Base-by-base conservation (phyloP, 352 stramenopile genomes). In the Phytophthora ramorum region DNA sequence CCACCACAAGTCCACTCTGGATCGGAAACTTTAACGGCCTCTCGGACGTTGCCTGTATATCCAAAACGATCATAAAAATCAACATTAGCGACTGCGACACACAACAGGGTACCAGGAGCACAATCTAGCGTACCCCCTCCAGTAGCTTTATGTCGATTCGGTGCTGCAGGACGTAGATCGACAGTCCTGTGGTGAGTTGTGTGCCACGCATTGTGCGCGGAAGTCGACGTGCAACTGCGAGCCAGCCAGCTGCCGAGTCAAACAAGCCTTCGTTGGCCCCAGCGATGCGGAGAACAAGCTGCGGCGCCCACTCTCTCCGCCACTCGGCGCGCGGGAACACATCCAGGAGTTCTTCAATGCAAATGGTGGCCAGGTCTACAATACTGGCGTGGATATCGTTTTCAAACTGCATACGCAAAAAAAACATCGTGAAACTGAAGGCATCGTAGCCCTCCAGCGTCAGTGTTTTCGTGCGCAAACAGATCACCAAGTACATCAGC, bases 391-490 rank as follows among this genome's bases (percentile, higher is more conserved):
- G 83, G 58, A 95, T 85, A 30, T 82, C 60, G 6, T 74, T 69
- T 46, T 95, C 87, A 37, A 95, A 95, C 54, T 95, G 87, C 83
- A 95, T 93, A 16, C 85, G 85, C 44, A 95, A 54, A 55, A 95
- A 93, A 45, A 95, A 95, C 76, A 93, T 92, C 8, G 82, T 92
- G 61, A 91, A 92, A 66, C 83, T 91, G 67, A 92, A 93, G 9
- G 84, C 80, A 48, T 95, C 87, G 61, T 93, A 93, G 9, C 80
- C 80, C 45, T 91, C 79, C 24, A 91, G 66, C 10, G 58, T 78
- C 12, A 95, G 68, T 40, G 78, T 65, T 65, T 86, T 90, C 20
- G 82, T 75, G 16, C 87, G 85, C 22, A 95, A 66, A 52, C 76
- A 87, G 28, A 93, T 51, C n/a, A 95, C 73, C 19, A 95, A 61